Conservation (phyloP, 768 basidiomycete genomes). For the Lactifluus hygrophoroides region DNA sequence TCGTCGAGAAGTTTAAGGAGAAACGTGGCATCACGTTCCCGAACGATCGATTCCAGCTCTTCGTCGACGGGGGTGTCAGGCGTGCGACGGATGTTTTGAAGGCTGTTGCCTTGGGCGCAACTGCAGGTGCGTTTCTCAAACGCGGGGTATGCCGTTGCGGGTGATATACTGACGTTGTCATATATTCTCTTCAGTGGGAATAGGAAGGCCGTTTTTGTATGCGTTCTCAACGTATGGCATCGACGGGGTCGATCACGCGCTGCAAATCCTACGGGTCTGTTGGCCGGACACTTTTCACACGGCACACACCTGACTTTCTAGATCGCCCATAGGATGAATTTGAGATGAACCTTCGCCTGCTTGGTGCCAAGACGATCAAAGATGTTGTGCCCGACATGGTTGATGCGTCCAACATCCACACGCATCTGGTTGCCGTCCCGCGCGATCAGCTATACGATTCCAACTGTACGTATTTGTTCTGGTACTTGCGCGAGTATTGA, state of each 20-base stretch:
- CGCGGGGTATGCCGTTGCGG: too few relatives aligned
- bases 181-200: constrained; percentile 42
- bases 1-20: constrained; percentile 59
- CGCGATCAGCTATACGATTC: constrained; percentile 63
- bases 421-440: constrained; percentile 62
- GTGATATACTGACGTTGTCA: background rate
- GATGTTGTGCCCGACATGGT: constrained; percentile 89
- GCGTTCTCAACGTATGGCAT: constrained; percentile 84
- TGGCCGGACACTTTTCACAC: background rate
- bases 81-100: constrained; percentile 87
- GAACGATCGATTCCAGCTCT: constrained; percentile 74
- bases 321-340: constrained; percentile 70
- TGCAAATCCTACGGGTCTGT: constrained; percentile 68
- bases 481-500: background rate
- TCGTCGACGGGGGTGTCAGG: constrained; percentile 91
- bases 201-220: constrained; percentile 83
- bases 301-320: background rate
- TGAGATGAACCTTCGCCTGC: constrained; percentile 92
- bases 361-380: constrained; percentile 73
- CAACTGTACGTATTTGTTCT: constrained; percentile 59
- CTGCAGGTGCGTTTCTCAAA: constrained; percentile 45
- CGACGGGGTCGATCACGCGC: constrained; percentile 76
- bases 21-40: constrained; percentile 65
- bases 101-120: constrained; percentile 83
- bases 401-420: constrained; percentile 60